Evolutionary conservation across 2,329 filamentous ascomycete species (phyloP), one percentile per base, ranked within the genome.

Genomic region (Sporothrix phasma): DNA sequence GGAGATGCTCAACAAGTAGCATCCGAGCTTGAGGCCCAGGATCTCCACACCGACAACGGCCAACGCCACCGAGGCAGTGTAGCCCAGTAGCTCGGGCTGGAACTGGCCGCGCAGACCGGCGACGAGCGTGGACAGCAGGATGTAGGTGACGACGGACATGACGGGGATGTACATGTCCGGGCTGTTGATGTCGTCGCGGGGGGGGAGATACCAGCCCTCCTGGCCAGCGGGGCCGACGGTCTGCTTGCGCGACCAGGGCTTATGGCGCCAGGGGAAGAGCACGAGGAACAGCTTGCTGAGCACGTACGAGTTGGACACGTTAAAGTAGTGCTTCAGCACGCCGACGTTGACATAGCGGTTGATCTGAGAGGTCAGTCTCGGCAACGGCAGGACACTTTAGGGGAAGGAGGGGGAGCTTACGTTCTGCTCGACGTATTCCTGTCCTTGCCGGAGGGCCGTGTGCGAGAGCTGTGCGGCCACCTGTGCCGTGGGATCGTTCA

Each of bases 121-220:
- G 63, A 99, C 82, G 47, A 97, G 82, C 0, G 93, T 94, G 5
- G 90, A 95, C 11, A 99, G 84, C 39, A 99, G 87, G 68, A 99
- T 96, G 76, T 99, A 99, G 26, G 94, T 99, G 54, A 97, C 92
- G 62, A 99, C 81, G 1, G 94, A 93, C 94, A 99, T 99, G 72
- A 95, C 88, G 65, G 92, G 92, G 71, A 99, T 99, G 78, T 99
- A 99, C 92, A 99, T 97, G 77, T 99, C 94, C 17, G 95, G 94
- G 69, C 91, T 95, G 77, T 99, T 99, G 76, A 97, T 81, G 73
- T 99, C 94, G 75, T 99, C 93, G 68, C 94, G 84, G 2, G 94
- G 94, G 5, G 94, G 91, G 7, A 97, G 83, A 76, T 94, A 99
- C 80, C 87, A 88, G 53, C 85, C 85, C 68, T 88, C 86, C 70